These are phyloP conservation scores for Cryoendolithus antarcticus DNA, from an alignment of 2,329 filamentous ascomycete species.

Conservation along the genomic window DNA sequence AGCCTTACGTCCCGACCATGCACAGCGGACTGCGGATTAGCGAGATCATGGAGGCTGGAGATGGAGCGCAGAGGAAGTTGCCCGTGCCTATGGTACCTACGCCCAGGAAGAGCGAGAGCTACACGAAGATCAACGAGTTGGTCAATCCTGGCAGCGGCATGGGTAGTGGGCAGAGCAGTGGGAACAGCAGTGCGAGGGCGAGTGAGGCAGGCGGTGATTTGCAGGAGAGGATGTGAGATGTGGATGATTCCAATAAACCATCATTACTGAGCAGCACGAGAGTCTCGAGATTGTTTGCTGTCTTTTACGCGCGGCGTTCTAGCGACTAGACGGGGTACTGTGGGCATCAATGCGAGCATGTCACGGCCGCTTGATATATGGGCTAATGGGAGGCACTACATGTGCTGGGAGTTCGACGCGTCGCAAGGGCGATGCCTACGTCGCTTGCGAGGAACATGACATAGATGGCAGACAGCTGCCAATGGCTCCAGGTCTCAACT, in stretches of 20 bases:
- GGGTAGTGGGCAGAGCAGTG: slow-evolving; percentile 51
- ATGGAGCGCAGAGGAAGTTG: slow-evolving; percentile 79
- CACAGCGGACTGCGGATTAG: slow-evolving; percentile 65
- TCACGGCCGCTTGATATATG: too few relatives aligned
- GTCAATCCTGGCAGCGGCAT: slow-evolving; percentile 57
- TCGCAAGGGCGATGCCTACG: too few relatives aligned
- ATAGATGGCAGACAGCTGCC: too few relatives aligned
- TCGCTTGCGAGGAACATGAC: too few relatives aligned
- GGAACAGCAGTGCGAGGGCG: slow-evolving; percentile 18
- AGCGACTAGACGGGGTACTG: slow-evolving; percentile 6
- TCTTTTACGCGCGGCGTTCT: slow-evolving; percentile 5
- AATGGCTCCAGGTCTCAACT: too few relatives aligned
- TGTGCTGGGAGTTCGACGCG: too few relatives aligned
- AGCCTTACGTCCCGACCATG: slow-evolving; percentile 44
- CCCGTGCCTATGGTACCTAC: slow-evolving; percentile 74
- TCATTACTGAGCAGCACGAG: too few relatives aligned
- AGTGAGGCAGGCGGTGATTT: slow-evolving; percentile 23
- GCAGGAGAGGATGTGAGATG: slow-evolving; percentile 13
- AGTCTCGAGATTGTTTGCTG: background rate
- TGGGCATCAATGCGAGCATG: background rate
- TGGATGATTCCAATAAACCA: too few relatives aligned
- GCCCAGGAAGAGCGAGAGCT: slow-evolving; percentile 16
- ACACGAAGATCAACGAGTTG: slow-evolving; percentile 66
- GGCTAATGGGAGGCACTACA: too few relatives aligned
- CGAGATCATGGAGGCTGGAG: slow-evolving; percentile 83